Evolutionary conservation across 2,329 filamentous ascomycete species (phyloP), one percentile per base, ranked within the genome.

Genomic region (Helicocarpus griseus): DNA sequence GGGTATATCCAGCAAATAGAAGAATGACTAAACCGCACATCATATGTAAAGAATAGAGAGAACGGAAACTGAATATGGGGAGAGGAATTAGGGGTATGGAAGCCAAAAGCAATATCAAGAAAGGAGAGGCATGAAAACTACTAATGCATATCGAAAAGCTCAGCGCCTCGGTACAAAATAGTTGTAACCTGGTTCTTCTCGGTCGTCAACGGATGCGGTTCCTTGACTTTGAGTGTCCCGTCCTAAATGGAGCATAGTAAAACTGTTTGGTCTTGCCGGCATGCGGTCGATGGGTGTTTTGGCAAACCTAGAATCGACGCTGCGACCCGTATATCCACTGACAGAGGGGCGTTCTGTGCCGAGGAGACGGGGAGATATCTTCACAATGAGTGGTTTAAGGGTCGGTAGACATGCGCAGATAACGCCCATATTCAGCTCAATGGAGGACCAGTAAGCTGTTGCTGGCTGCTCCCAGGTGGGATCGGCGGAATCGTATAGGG

Each of bases 401-500:
- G 46, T 49, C 13, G 46, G 17, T 11, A 49, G 28, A 38, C 29
- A 49, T 19, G 46, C 46, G 33, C 46, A 49, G 39, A 39, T 49
- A 11, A 49, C 39, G 11, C 46, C 46, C 46, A 49, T 49, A 22
- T 49, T 49, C 31, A 49, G 35, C 17, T 49, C 46, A 3, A 49
- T 49, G 9, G 21, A 26, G 5, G 46, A 49, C 46, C 46, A 49
- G 22, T 49, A 49, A 11, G 46, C 46, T 17, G 46, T 39, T n/a
- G 46, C 46, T 3, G 46, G 46, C 17, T 49, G 46, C 31, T 49
- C 46, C 46, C 46, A 49, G 11, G 46, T 38, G 9, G 46, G 46
- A n/a, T 49, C 46, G 17, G n/a, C 14, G 13, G 46, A 49, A 6
- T 49, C 22, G 14, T 17, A 21, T 38, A 49, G 22, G 5, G n/a